Base-by-base conservation (phyloP, 768 basidiomycete species). In the Termitomyces sp. region DNA sequence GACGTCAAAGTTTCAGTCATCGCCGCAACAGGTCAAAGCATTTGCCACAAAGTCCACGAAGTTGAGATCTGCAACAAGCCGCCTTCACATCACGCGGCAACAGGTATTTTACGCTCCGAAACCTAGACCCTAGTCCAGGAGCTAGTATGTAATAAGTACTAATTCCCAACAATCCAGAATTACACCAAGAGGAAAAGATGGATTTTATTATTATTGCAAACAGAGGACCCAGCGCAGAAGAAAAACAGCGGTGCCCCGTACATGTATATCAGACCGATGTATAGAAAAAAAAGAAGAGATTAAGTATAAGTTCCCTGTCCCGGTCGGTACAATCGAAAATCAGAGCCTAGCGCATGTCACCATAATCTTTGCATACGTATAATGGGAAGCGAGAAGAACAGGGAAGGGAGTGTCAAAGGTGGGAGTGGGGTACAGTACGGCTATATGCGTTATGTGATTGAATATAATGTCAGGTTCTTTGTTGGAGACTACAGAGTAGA, bases 301-400 rank as follows among this genome's bases (percentile, higher is more conserved):
- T 51, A 51, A 51, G 51, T 51, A 39, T 39, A 51, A 26, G 51
- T 51, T 57, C 56, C 56, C 50, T 50, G 49, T 44, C 55, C 46
- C 37, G 20, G 31, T 50, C 33, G 51, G 56, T 57, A 51, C 50
- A 57, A 57, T 51, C 33, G 18, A 57, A 51, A 56, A 51, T 39
- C 24, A 28, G 36, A 51, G 37, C 51, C 51, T 39, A 39, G 26
- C 7, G 18, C 51, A 39, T 51, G 34, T 36, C 22, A 39, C n/a
- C 49, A 51, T 57, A 48, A 36, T 13, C 41, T 52, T 48, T 41
- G 46, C 41, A 49, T 48, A 54, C 46, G 54, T 57, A 55, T 22
- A 29, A 37, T 29, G n/a, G 45, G 33, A 37, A 29, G 31, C n/a
- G 42, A 37, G 22, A 22, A 15, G 22, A 26, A 36, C 20, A 13